A percentile compares a stretch with the other conserved stretches of the same genome.
Evolutionary conservation across 1,139 yeast species (phyloP).

Genomic region (Pichia sp.): DNA sequence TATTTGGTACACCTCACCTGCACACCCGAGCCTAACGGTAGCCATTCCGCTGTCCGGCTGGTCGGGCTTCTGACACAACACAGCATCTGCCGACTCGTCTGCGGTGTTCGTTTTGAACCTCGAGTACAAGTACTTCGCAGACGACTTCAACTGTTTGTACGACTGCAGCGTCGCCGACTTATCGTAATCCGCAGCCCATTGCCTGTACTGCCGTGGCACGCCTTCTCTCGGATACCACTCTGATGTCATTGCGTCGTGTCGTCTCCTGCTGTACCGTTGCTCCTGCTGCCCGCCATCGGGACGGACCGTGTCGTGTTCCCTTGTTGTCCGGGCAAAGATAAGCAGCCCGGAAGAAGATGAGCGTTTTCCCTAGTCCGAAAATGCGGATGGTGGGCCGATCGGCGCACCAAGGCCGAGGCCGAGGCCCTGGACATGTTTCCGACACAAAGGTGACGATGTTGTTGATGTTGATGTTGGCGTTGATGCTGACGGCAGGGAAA

Average conservation of each 20-base stretch:
- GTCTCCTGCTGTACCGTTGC: not conserved
- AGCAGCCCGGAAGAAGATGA: not conserved
- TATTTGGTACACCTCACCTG: constrained; percentile 41
- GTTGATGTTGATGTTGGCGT: not conserved
- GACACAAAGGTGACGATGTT: no score
- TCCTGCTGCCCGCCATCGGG: not conserved
- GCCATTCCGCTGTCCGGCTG: not conserved
- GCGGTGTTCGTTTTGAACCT: constrained; percentile 3
- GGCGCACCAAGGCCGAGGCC: not conserved
- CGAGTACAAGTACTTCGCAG: constrained; percentile 9
- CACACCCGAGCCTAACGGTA: constrained; percentile 33
- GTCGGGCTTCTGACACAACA: not conserved
- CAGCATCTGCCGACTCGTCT: not conserved
- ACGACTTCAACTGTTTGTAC: constrained; percentile 8
- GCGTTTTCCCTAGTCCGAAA: not conserved
- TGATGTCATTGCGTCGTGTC: not conserved
- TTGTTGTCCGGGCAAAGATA: not conserved
- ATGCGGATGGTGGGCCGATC: not conserved
- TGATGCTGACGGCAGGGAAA: not conserved
- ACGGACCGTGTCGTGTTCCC: not conserved
- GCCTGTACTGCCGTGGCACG: constrained; percentile 5
- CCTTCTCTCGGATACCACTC: not conserved
- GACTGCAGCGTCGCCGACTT: constrained; percentile 3
- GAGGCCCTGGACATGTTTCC: not conserved
- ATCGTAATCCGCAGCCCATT: constrained; percentile 7